Evolutionary conservation across 768 basidiomycete species (phyloP).

Genomic region (Amylocystis lapponica): DNA sequence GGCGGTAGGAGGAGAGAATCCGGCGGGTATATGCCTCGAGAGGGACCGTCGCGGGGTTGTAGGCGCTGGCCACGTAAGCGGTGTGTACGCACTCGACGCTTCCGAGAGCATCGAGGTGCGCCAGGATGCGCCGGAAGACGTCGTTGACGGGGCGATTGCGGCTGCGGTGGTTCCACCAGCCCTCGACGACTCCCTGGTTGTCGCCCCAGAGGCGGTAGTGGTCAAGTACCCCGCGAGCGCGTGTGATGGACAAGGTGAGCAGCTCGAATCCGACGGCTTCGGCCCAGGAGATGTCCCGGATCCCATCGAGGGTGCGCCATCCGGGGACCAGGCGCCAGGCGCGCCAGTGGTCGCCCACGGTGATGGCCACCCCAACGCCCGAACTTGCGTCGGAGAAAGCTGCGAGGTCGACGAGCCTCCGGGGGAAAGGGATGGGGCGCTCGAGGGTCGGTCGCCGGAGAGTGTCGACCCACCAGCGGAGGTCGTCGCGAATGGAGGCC

Average conservation of each 20-base stretch:
- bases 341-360: constrained; percentile 17
- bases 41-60: constrained; percentile 19
- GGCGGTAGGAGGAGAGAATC: constrained; percentile 11
- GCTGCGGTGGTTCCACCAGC: constrained; percentile 28
- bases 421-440: constrained; percentile 27
- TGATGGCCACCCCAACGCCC: constrained; percentile 14
- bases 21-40: constrained; percentile 10
- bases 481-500: constrained; percentile 11
- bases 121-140: constrained; percentile 26
- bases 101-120: constrained; percentile 13
- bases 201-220: constrained; percentile 23
- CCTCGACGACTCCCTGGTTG: constrained; percentile 32
- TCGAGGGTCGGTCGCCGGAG: background rate
- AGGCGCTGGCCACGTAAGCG: constrained; percentile 12
- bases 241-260: constrained; percentile 21
- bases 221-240: constrained; percentile 11
- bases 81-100: background rate
- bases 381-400: constrained; percentile 35
- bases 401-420: constrained; percentile 16
- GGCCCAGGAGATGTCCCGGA: constrained; percentile 40
- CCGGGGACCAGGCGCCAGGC: constrained; percentile 17
- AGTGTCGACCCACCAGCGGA: constrained; percentile 14
- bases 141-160: constrained; percentile 22
- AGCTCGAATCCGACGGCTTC: constrained; percentile 40
- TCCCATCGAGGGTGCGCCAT: constrained; percentile 9